Conservation (phyloP, 306 rosid genomes). For the Crataegus laevigata region DNA sequence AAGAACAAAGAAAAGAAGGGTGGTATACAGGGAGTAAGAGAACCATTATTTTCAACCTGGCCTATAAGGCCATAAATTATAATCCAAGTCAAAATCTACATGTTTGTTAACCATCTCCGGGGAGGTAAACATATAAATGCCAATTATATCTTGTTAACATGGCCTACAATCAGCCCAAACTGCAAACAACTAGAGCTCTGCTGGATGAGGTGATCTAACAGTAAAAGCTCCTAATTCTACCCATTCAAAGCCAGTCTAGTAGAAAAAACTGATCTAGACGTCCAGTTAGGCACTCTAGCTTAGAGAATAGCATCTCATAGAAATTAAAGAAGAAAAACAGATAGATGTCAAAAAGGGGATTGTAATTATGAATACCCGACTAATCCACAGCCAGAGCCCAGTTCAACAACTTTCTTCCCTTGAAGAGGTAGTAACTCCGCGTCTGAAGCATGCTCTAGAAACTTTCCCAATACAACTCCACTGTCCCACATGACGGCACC, state of each 20-base stretch:
- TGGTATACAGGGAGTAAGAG: neutral
- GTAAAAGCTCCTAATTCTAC: neutral
- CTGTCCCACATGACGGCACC: conserved; percentile 95
- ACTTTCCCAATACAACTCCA: conserved; percentile 69
- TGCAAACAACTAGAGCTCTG: neutral
- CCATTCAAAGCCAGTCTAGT: neutral
- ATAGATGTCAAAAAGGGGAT: neutral
- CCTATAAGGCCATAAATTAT: neutral
- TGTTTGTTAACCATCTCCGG: neutral
- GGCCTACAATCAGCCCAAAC: neutral
- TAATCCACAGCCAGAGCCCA: conserved; percentile 83
- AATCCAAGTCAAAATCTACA: neutral
- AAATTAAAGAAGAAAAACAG: conserved; percentile 5
- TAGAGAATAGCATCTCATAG: neutral
- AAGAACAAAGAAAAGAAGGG: conserved; percentile 21
- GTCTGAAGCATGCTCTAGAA: conserved; percentile 75
- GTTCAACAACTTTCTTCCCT: conserved; percentile 60
- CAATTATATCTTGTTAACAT: neutral
- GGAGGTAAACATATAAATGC: neutral
- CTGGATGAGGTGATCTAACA: neutral
- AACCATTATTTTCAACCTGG: conserved; percentile 6
- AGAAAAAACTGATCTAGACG: neutral
- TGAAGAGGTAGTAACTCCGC: conserved; percentile 50
- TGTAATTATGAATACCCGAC: conserved; percentile 48
- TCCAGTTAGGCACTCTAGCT: neutral